Evolutionary conservation across 352 stramenopile species (phyloP), one percentile per base, ranked within the genome.

Genomic region (Phytophthora brassicae): DNA sequence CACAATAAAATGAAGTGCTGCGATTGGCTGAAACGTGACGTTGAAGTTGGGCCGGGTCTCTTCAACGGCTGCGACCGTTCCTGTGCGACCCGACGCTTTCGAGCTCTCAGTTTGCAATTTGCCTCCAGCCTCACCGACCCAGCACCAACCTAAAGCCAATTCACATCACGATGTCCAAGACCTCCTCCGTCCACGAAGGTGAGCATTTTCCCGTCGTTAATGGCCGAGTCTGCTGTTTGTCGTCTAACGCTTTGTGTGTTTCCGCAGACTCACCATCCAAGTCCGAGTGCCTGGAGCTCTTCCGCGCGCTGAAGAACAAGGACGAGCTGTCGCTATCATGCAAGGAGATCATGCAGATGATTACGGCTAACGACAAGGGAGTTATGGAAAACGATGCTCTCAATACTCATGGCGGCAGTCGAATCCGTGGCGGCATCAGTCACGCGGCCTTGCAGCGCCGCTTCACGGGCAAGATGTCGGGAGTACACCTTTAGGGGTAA

Each of bases 401-500:
- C 39, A 91, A 89, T 68, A 80, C 78, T 24, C 51, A 79, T 41
- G 84, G 84, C 22, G 80, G 82, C 44, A 72, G 73, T n/a, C 77
- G 84, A 6, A 64, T 55, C 1, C 82, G 82, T 49, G 81, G 82
- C 19, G 81, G 81, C 5, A 74, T 91, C 54, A 91, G 80, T 57
- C 84, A 91, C 62, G 84, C 84, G 19, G 79, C 81, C 16, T 70
- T 93, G 16, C 84, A 93, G 64, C 76, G 84, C 23, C 84, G 81
- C 58, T 89, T 86, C 71, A 93, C 84, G 41, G 84, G 84, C 76
- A 90, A 90, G 68, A 91, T 91, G 84, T 91, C 84, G 24, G 84
- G 84, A 42, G 74, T 81, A 19, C 68, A 70, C 28, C 74, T 88
- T 33, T 85, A 72, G 28, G 50, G 70, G 0, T 90, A 62, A 72